phyloP scores from a whole-genome alignment of 805 yeast species.

The Candida pseudoglaebosa region DNA sequence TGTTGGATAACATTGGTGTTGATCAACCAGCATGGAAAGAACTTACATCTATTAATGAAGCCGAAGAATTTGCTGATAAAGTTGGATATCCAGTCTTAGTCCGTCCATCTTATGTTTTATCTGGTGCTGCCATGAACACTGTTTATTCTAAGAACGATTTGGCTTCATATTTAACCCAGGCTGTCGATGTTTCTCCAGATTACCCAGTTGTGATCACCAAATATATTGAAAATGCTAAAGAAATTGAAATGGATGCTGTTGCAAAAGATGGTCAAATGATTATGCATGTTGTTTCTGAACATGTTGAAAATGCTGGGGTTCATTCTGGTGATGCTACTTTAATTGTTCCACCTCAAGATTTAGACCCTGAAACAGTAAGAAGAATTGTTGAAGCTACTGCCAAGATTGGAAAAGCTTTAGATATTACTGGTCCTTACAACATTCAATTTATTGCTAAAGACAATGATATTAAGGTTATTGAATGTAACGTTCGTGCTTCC shows the following conservation, averaged over 20 bases:
- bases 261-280: conserved; percentile 91
- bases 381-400: conserved; percentile 95
- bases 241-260: conserved; percentile 98
- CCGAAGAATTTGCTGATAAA: conserved; percentile 84
- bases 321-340: conserved; percentile 99
- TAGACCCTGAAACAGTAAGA: conserved; percentile 84
- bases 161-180: conserved; percentile 83
- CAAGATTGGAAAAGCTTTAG: conserved; percentile 90
- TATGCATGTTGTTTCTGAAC: conserved; percentile 97
- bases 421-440: conserved; percentile 96
- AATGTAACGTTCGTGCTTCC: conserved; percentile 98
- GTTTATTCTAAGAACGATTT: conserved; percentile 87
- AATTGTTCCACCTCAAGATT: conserved; percentile 94
- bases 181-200: conserved; percentile 96
- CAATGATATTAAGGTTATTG: conserved; percentile 94
- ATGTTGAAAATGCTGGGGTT: conserved; percentile 98
- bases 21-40: conserved; percentile 99
- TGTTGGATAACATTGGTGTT: conserved; percentile 93
- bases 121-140: conserved; percentile 99
- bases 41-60: conserved; percentile 87
- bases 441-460: conserved; percentile 96
- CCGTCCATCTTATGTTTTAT: conserved; percentile 94
- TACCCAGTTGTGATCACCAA: conserved; percentile 97
- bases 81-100: conserved; percentile 94
- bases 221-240: conserved; percentile 94